These are phyloP conservation scores for Aspergillus asperescens DNA, from an alignment of 495 filamentous ascomycete genomes.

Conservation along the genomic window DNA sequence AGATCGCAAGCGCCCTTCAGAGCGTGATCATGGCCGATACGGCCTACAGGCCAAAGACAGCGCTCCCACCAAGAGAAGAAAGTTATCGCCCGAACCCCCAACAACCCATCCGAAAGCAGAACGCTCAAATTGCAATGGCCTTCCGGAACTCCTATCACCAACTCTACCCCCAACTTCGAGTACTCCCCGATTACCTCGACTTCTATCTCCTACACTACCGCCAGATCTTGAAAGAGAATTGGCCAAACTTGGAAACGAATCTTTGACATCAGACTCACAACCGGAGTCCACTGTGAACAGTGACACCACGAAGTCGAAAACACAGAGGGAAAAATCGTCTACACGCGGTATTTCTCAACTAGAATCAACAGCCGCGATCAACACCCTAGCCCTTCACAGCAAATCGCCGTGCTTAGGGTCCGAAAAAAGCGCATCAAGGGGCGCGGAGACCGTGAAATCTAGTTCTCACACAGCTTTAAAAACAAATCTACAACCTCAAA, in stretches of 20 bases:
- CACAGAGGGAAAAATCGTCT: constrained; percentile 13
- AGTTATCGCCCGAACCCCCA: constrained; percentile 28
- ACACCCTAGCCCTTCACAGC: constrained; percentile 8
- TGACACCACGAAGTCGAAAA: constrained; percentile 13
- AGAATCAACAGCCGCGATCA: constrained; percentile 3
- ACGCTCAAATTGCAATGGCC: constrained; percentile 22
- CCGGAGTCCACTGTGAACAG: constrained; percentile 9
- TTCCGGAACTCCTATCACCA: constrained; percentile 39
- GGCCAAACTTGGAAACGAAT: constrained; percentile 28
- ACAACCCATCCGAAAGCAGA: constrained; percentile 19
- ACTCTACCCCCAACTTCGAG: constrained; percentile 37
- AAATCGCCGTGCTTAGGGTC: constrained; percentile 4
- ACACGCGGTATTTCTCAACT: constrained; percentile 6
- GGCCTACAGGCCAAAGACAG: constrained; percentile 18
- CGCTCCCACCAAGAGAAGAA: constrained; percentile 28
- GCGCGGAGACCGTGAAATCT: neutral
- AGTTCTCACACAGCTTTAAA: constrained; percentile 2
- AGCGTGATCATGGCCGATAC: constrained; percentile 19
- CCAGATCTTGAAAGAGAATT: constrained; percentile 47
- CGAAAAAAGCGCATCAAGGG: constrained; percentile 3
- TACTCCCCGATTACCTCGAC: constrained; percentile 32
- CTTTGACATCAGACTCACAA: constrained; percentile 13
- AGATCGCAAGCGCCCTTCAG: constrained; percentile 34
- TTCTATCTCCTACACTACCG: constrained; percentile 45
- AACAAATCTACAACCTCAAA: neutral